Evolutionary conservation across 495 filamentous ascomycete species (phyloP).

Genomic region (Paragyromitra xinjiangensis): DNA sequence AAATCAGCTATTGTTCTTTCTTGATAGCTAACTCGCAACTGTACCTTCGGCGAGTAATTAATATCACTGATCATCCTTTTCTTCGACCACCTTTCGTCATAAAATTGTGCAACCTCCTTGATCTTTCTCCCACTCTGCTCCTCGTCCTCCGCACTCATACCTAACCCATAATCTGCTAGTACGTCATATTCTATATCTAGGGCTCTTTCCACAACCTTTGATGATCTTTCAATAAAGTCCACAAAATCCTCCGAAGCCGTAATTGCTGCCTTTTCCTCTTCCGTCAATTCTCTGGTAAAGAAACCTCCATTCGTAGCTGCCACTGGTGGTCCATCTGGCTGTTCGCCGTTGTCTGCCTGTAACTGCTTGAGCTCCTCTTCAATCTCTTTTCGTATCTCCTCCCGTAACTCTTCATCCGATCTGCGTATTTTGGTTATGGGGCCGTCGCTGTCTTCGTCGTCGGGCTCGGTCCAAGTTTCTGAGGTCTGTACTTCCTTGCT

Average conservation of each 20-base stretch:
- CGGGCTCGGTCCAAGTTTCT: conserved; percentile 71
- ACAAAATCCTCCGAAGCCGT: conserved; percentile 92
- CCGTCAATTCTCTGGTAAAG: conserved; percentile 79
- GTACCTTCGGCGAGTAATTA: conserved; percentile 88
- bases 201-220: conserved; percentile 95
- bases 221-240: conserved; percentile 93
- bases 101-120: conserved; percentile 89
- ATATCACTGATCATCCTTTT: conserved; percentile 95
- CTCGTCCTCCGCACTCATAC: conserved; percentile 84
- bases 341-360: conserved; percentile 63
- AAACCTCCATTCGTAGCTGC: conserved; percentile 62
- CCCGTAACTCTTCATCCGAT: conserved; percentile 84
- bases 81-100: conserved; percentile 93
- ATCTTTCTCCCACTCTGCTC: conserved; percentile 74
- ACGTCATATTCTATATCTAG: conserved; percentile 91
- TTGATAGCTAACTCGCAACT: conserved; percentile 11
- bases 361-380: conserved; percentile 79
- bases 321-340: conserved; percentile 26
- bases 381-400: conserved; percentile 85
- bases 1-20: conserved; percentile 30
- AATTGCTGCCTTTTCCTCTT: conserved; percentile 89
- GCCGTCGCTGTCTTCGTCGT: conserved; percentile 69
- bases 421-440: conserved; percentile 61
- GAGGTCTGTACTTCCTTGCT: conserved; percentile 94
- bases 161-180: conserved; percentile 88